Evolutionary conservation across 2,329 filamentous ascomycete species (phyloP), one percentile per base, ranked within the genome.

Genomic region (Aspergillus vadensis): DNA sequence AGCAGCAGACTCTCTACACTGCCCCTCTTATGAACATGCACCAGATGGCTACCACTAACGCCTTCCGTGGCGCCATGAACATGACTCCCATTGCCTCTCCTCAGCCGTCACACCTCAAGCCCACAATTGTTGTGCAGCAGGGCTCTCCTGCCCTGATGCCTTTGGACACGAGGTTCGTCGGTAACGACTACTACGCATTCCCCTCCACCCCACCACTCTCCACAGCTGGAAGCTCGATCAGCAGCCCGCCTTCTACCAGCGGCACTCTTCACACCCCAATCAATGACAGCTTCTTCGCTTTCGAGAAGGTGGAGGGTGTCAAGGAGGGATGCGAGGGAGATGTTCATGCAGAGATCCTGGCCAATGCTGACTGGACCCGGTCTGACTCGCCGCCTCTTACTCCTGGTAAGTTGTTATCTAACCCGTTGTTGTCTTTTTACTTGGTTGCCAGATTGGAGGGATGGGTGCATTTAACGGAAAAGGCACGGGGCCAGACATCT

Each of bases 121-220:
- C 91, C 4, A 84, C 86, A 47, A 91, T 95, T 73, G 75, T 88
- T 58, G 79, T 87, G 65, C 83, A 86, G 70, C 83, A 87, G 58
- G 83, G 85, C 12, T 67, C 85, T 76, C 77, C 78, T 74, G 69
- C 78, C 75, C 71, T 82, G 55, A 71, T 85, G 66, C 82, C 92
- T 70, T 79, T 96, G 65, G 90, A 96, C 76, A 91, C 91, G 15
- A 89, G 92, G 68, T 85, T 90, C 63, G 80, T 83, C 69, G 84
- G 88, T 68, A 77, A 79, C 30, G 86, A 89, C 61, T 77, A 82
- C 68, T 84, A 87, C 66, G 91, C 88, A 78, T 91, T 91, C 72
- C 93, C 93, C 36, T 88, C 91, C 7, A 97, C 93, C 19, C 93
- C 93, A 52, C 90, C 92, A 49, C 84, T 97, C 70, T 97, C 93